Conservation (phyloP, 2,329 filamentous ascomycete genomes). For the Raffaelea arxii region DNA sequence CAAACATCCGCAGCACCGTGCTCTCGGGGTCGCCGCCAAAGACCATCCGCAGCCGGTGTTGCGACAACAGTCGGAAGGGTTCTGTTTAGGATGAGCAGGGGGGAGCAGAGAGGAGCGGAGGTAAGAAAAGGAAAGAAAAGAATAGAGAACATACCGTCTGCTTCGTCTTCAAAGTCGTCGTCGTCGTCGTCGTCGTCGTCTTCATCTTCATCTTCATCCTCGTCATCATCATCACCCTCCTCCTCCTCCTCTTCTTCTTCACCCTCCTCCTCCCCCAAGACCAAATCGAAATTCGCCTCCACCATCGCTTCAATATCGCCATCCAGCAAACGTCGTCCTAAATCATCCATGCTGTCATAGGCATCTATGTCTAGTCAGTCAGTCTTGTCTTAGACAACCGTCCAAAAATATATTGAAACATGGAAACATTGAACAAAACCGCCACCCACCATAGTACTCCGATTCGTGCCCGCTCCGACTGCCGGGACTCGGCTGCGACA, state of each 20-base stretch:
- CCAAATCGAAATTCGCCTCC: too few relatives aligned
- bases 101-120: too few relatives aligned
- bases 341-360: too few relatives aligned
- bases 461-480: too few relatives aligned
- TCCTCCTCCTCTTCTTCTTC: slow-evolving; percentile 18
- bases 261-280: slow-evolving; percentile 7
- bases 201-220: slow-evolving; percentile 10
- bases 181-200: slow-evolving; percentile 15
- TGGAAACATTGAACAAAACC: too few relatives aligned
- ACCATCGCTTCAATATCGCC: too few relatives aligned
- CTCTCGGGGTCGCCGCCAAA: slow-evolving; percentile 15
- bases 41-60: slow-evolving; percentile 15
- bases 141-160: slow-evolving; percentile 3
- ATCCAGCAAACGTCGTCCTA: too few relatives aligned
- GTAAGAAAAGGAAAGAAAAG: background rate
- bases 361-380: too few relatives aligned
- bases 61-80: slow-evolving; percentile 10
- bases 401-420: too few relatives aligned
- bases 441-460: too few relatives aligned
- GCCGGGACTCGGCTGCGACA: too few relatives aligned
- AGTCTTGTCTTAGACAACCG: too few relatives aligned
- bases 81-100: background rate
- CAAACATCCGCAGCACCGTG: slow-evolving; percentile 13
- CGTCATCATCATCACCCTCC: slow-evolving; percentile 10
- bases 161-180: slow-evolving; percentile 11